Conservation (phyloP, 1,284 basidiomycete genomes). For the Rhodotorula sp. region DNA sequence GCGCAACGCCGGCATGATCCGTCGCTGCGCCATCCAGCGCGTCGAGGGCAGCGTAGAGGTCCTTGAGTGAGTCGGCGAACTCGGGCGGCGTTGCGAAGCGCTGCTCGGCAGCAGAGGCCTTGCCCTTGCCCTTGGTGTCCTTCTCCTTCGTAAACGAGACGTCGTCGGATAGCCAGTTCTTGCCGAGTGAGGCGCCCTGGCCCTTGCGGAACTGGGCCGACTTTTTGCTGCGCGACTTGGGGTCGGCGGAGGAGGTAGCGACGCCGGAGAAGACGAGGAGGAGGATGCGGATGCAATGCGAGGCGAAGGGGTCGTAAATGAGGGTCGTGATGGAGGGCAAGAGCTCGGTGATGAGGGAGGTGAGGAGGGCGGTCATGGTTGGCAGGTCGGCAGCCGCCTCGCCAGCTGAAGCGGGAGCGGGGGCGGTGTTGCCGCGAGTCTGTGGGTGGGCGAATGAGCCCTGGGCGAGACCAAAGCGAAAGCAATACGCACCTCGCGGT, state of each 20-base stretch:
- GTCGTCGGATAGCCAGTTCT: slow-evolving; percentile 55
- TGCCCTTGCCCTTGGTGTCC: slow-evolving; percentile 48
- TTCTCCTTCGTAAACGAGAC: slow-evolving; percentile 11
- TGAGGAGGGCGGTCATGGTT: slow-evolving; percentile 67
- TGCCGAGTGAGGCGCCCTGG: slow-evolving; percentile 64
- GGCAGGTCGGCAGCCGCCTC: slow-evolving; percentile 63
- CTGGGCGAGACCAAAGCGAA: background rate
- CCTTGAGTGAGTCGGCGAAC: slow-evolving; percentile 59
- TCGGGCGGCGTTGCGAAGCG: slow-evolving; percentile 56
- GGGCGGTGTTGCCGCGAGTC: slow-evolving; percentile 66
- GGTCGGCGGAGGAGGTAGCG: slow-evolving; percentile 53
- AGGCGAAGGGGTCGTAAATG: slow-evolving; percentile 79
- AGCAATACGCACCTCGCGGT: slow-evolving; percentile 67
- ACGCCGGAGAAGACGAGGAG: slow-evolving; percentile 67
- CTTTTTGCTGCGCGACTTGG: slow-evolving; percentile 57
- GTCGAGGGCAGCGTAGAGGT: slow-evolving; percentile 60
- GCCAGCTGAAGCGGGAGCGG: slow-evolving; percentile 51
- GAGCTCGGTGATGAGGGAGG: slow-evolving; percentile 72
- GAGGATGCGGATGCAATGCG: slow-evolving; percentile 79
- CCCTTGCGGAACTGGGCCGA: slow-evolving; percentile 72
- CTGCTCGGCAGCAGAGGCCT: slow-evolving; percentile 35
- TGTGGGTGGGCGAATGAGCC: slow-evolving; percentile 48
- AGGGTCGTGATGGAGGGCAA: slow-evolving; percentile 64
- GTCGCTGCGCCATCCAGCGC: slow-evolving; percentile 25
- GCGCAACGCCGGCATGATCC: background rate